phyloP scores from a whole-genome alignment of 768 basidiomycete genomes.

The Mycena olivaceomarginata region DNA sequence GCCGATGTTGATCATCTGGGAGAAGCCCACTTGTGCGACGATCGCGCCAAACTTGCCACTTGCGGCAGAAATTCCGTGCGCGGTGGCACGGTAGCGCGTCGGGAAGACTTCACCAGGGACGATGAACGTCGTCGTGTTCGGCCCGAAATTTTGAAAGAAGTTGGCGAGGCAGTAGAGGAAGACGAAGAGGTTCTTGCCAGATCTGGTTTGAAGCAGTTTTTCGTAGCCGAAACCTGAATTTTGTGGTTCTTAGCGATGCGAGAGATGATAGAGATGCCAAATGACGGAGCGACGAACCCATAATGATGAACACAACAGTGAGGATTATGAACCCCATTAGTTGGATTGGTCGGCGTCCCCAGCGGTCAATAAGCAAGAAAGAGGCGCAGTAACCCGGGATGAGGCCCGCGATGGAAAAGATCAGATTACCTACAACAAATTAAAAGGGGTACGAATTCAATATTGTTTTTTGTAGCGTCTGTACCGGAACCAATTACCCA shows the following conservation, averaged over 20 bases:
- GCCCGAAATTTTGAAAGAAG: slow-evolving; percentile 94
- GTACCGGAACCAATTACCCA: no score
- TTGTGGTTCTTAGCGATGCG: background rate
- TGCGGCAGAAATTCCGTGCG: slow-evolving; percentile 90
- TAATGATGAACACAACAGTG: slow-evolving; percentile 77
- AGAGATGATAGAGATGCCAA: background rate
- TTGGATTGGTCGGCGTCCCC: slow-evolving; percentile 90
- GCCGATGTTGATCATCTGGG: background rate
- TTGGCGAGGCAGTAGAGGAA: slow-evolving; percentile 90
- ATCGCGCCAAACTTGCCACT: slow-evolving; percentile 91
- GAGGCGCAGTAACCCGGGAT: slow-evolving; percentile 86
- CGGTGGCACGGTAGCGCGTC: slow-evolving; percentile 91
- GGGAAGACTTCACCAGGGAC: slow-evolving; percentile 91
- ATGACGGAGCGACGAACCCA: slow-evolving; percentile 72
- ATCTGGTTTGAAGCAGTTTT: slow-evolving; percentile 67
- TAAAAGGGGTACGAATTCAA: no score
- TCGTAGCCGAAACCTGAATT: slow-evolving; percentile 69
- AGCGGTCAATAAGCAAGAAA: slow-evolving; percentile 80
- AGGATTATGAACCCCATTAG: slow-evolving; percentile 84
- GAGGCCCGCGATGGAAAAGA: slow-evolving; percentile 85
- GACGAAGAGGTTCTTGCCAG: slow-evolving; percentile 76
- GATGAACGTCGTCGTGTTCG: slow-evolving; percentile 87
- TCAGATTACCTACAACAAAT: slow-evolving; percentile 78
- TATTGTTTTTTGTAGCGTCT: no score
- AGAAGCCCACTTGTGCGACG: slow-evolving; percentile 69